Conservation (phyloP, 2,329 filamentous ascomycete genomes). For the Aquanectria penicillioides region DNA sequence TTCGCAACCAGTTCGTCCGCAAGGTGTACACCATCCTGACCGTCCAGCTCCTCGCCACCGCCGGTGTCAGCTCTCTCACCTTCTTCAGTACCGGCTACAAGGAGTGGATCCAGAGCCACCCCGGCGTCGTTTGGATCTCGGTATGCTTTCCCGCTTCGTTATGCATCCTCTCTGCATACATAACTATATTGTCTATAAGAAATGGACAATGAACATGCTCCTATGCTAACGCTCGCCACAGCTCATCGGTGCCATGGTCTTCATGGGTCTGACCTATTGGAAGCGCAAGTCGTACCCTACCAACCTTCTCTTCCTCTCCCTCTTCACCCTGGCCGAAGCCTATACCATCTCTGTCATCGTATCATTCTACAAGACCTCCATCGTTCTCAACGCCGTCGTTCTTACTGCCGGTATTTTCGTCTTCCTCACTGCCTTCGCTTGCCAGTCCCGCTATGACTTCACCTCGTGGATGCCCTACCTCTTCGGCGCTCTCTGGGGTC, state of each 20-base stretch:
- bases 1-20: conserved; percentile 95
- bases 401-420: conserved; percentile 87
- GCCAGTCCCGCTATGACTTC: conserved; percentile 98
- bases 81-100: conserved; percentile 87
- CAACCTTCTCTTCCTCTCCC: conserved; percentile 90
- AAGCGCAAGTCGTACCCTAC: conserved; percentile 95
- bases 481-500: conserved; percentile 87
- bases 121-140: conserved; percentile 86
- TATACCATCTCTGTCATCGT: conserved; percentile 94
- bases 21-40: conserved; percentile 99
- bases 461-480: conserved; percentile 97
- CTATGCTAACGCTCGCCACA: conserved; percentile 44
- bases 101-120: conserved; percentile 85
- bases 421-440: conserved; percentile 86
- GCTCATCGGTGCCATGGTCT: conserved; percentile 83
- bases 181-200: not conserved
- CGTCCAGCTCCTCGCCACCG: conserved; percentile 89
- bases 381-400: conserved; percentile 90
- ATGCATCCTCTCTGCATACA: too few species aligned
- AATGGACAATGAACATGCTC: too few species aligned
- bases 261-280: conserved; percentile 92
- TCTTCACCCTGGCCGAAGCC: conserved; percentile 91
- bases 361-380: conserved; percentile 83
- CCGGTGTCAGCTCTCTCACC: conserved; percentile 80
- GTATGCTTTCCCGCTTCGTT: conserved; percentile 52